phyloP scores from a whole-genome alignment of 345 rosid species.

The Populus ilicifolia region DNA sequence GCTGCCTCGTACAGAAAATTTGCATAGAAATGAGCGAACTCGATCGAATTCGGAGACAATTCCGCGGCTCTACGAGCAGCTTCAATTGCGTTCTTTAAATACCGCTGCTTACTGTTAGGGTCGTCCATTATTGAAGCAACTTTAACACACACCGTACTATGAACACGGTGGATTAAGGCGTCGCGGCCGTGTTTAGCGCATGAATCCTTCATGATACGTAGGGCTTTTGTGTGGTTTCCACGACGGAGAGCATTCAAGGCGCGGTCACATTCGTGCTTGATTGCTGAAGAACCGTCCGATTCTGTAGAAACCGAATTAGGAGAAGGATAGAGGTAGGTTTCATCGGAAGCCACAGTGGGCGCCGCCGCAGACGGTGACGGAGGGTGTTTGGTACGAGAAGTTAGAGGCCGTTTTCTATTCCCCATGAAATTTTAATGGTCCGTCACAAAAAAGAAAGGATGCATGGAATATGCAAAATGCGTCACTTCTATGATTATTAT shows the following conservation, averaged over 20 bases:
- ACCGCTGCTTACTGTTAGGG: conserved; percentile 60
- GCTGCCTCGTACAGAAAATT: conserved; percentile 82
- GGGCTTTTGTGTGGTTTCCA: conserved; percentile 82
- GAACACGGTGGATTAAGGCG: conserved; percentile 75
- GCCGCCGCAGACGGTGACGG: conserved; percentile 20
- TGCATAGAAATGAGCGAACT: conserved; percentile 81
- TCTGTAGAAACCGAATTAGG: background rate
- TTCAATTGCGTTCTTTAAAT: conserved; percentile 64
- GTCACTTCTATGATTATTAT: no score
- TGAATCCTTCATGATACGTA: conserved; percentile 79
- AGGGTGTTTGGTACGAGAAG: conserved; percentile 57
- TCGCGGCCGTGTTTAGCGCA: conserved; percentile 46
- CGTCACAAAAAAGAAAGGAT: conserved; percentile 1
- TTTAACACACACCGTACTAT: conserved; percentile 69
- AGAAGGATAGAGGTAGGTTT: background rate
- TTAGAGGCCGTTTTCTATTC: conserved; percentile 60
- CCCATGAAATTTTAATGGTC: conserved; percentile 50
- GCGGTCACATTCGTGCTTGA: conserved; percentile 81
- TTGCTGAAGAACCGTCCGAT: conserved; percentile 28
- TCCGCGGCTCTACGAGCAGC: conserved; percentile 71
- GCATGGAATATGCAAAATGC: background rate
- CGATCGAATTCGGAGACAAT: conserved; percentile 69
- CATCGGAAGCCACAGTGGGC: conserved; percentile 1
- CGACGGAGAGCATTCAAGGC: conserved; percentile 73
- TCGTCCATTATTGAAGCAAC: conserved; percentile 78